Evolutionary conservation across 2,329 filamentous ascomycete species (phyloP).

Genomic region (Pyrenochaeta sp.): DNA sequence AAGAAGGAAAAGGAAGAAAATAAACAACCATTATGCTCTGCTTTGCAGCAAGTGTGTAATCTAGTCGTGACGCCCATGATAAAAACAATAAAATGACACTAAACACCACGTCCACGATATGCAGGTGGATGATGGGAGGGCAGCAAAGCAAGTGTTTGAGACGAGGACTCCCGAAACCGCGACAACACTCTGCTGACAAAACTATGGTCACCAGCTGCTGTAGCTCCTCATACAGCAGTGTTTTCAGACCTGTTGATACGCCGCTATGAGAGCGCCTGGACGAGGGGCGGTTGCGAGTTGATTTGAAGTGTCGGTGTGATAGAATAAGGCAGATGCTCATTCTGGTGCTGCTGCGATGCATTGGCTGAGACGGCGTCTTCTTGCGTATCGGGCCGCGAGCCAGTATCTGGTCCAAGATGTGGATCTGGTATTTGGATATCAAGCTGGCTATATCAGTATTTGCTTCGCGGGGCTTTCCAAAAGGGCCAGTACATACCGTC

Average conservation of each 20-base stretch:
- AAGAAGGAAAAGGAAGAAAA: conserved; percentile 6
- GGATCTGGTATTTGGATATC: conserved; percentile 85
- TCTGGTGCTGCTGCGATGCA: conserved; percentile 19
- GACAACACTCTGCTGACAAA: background rate
- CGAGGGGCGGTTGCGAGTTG: conserved; percentile 33
- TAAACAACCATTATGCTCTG: conserved; percentile 16
- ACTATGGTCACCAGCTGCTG: background rate
- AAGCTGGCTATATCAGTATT: conserved; percentile 58
- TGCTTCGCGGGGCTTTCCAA: too few relatives aligned
- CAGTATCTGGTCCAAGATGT: conserved; percentile 62
- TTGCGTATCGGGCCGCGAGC: conserved; percentile 37
- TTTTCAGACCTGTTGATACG: background rate
- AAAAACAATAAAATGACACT: background rate
- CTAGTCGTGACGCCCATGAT: conserved; percentile 4
- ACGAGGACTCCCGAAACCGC: background rate
- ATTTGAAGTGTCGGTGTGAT: conserved; percentile 42
- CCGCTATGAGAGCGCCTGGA: conserved; percentile 27
- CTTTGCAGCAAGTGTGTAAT: conserved; percentile 17
- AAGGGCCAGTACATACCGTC: conserved; percentile 64
- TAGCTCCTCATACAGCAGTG: background rate
- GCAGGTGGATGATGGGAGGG: too few relatives aligned
- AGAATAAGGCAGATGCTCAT: conserved; percentile 31
- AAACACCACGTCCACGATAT: background rate
- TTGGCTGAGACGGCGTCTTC: conserved; percentile 27
- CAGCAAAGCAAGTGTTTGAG: too few relatives aligned